Percentiles rank a stretch among this genome's conserved stretches.
Evolutionary conservation across 2,329 filamentous ascomycete genomes (phyloP).

Genomic region (Ophiocordyceps camponoti-floridani): DNA sequence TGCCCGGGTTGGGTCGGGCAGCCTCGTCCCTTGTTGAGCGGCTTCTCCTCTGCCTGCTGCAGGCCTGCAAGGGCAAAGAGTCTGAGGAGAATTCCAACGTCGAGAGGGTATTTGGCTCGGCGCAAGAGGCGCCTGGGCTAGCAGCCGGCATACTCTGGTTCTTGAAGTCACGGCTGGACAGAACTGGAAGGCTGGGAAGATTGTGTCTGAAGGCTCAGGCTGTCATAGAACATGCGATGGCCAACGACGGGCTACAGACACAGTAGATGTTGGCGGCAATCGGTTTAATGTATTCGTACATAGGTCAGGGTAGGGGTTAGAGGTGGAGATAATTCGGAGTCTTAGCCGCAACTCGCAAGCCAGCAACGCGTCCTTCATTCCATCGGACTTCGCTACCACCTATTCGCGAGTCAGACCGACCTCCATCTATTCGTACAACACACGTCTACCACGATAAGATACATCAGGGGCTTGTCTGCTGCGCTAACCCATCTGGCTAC

Average conservation of each 20-base stretch:
- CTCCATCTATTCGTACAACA: no score
- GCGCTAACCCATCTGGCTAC: no score
- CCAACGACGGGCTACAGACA: background rate
- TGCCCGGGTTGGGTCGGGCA: conserved; percentile 59
- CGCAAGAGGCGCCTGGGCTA: conserved; percentile 47
- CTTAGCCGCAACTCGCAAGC: no score
- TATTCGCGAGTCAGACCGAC: no score
- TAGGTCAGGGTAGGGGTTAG: no score
- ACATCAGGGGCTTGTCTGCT: no score
- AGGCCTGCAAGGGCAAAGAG: conserved; percentile 34
- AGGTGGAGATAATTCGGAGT: no score
- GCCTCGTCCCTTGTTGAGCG: conserved; percentile 67
- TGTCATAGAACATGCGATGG: background rate
- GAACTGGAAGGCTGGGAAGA: conserved; percentile 22
- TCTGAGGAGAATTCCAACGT: conserved; percentile 38
- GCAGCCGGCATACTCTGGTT: conserved; percentile 65
- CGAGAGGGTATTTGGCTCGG: conserved; percentile 46
- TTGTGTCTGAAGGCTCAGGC: conserved; percentile 16
- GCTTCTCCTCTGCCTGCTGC: conserved; percentile 57
- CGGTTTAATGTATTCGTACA: no score
- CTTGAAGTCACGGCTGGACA: conserved; percentile 42
- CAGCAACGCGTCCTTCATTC: no score
- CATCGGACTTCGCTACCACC: no score
- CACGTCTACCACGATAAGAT: no score
- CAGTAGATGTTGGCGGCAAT: background rate